These are phyloP conservation scores for Tetrahymena malaccensis DNA, from an alignment of 73 alveolate genomes.

Conservation along the genomic window DNA sequence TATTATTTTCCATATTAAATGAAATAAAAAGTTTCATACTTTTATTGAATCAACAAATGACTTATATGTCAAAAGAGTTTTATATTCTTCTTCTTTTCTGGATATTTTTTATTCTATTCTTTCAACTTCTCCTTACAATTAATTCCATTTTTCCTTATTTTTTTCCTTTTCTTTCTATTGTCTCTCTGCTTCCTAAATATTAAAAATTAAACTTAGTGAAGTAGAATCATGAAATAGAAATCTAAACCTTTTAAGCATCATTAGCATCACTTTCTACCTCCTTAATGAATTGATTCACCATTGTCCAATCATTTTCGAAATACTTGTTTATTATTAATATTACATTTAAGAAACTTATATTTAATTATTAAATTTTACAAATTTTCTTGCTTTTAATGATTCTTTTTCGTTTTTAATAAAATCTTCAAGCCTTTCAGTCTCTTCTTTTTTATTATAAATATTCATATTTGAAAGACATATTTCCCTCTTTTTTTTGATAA, in stretches of 20 bases:
- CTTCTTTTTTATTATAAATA: slow-evolving; percentile 25
- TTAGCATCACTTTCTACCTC: slow-evolving; percentile 23
- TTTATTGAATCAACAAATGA: neutral
- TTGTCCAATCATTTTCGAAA: slow-evolving; percentile 32
- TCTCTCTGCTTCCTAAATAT: neutral
- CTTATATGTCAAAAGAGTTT: neutral
- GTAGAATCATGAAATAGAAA: neutral
- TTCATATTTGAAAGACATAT: slow-evolving; percentile 23
- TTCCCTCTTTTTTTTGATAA: slow-evolving; percentile 31
- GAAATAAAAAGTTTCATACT: neutral
- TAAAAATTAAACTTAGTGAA: neutral
- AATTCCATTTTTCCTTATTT: neutral
- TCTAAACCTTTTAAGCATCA: neutral
- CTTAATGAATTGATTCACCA: slow-evolving; percentile 22
- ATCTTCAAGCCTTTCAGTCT: slow-evolving; percentile 21
- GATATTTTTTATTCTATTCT: neutral
- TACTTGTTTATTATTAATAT: neutral
- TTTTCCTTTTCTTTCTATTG: neutral
- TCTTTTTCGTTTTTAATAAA: slow-evolving; percentile 30
- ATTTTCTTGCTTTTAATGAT: slow-evolving; percentile 28
- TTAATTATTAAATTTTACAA: neutral
- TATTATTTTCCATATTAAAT: neutral
- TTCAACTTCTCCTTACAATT: neutral
- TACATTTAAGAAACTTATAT: no score
- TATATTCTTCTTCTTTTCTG: neutral